Evolutionary conservation across 306 rosid genomes (phyloP), one percentile per base, ranked within the genome.

Genomic region (Lathyrus sativus): DNA sequence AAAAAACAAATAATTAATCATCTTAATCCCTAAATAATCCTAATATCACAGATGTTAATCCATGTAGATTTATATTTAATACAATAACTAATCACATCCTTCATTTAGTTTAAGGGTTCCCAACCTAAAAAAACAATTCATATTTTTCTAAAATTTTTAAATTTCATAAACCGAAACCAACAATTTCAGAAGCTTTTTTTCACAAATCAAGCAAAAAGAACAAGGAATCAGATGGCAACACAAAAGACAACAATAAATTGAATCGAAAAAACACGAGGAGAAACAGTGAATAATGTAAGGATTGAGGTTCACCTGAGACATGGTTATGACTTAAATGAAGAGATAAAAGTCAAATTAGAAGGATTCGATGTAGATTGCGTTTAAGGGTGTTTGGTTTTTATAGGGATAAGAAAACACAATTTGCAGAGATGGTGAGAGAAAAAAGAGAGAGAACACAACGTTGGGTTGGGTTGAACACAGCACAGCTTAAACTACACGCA

Each of bases 301-400:
- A 2, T 60, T 7, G 59, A 48, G 58, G 43, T 7, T 29, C 0
- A 77, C 81, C 81, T 77, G 81, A 77, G 81, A 77, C 81, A 77
- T 77, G 68, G 35, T 39, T 63, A 42, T 0, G 60, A 11, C 14
- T 19, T 13, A 14, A 43, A 3, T 0, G 33, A 33, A 65, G 33
- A 45, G 9, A 39, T 10, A n/a, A 11, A 54, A 14, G 18, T 39
- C 38, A 39, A 54, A 41, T 1, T 11, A 28, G 3, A 13, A 38
- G 17, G 63, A 28, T 4, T 13, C 0, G 60, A 63, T 11, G 41
- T 55, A 46, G 59, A 35, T 56, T 57, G 61, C 6, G 43, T 57
- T n/a, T 29, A 46, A 31, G 39, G 56, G 7, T 3, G 10, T 5
- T 18, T 26, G 50, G 60, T 53, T 6, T 59, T 15, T 77, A 77